Base-by-base conservation (phyloP, 768 basidiomycete genomes). In the Termitomyces eurrhizus region DNA sequence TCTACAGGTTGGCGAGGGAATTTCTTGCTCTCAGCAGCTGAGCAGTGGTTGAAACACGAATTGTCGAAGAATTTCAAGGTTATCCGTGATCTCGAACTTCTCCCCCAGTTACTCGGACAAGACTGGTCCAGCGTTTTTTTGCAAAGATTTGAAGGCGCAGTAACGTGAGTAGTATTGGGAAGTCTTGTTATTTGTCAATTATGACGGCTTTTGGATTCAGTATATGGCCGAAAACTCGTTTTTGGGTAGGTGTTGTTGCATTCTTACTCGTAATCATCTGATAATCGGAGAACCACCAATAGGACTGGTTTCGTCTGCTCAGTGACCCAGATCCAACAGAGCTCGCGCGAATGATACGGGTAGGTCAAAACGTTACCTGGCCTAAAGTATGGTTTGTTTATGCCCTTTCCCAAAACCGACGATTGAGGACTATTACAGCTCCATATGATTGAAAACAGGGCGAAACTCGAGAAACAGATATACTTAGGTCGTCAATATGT, bases 91-190 rank as follows among this genome's bases (percentile, higher is more conserved):
- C 82, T 99, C 1, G 97, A 99, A 69, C 83, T 99, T 24, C 80
- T 98, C 57, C 97, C 97, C n/a, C 89, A 93, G 60, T 67, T 98
- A 3, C 78, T 96, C 6, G 95, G 95, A 2, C 93, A 83, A 70
- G 96, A 99, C 71, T 98, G 96, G 96, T 93, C 92, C 0, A 90
- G 90, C 63, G 93, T 98, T 12, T 99, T 98, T 70, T 76, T 98
- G 53, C 97, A 98, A 72, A 84, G 93, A 53, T 98, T 97, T 69
- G 93, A 93, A 65, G 92, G 92, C 4, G 79, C 84, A 29, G 87
- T 94, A 52, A 94, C 92, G 92, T 93, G 80, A 68, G 89, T 78
- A 68, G 89, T 78, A 18, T 24, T 44, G 62, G 74, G 18, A 71
- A 73, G 29, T 66, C 73, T 57, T 16, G 50, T 69, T 51, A 18